Base-by-base conservation (phyloP, 148 eudicot genomes). In the Fagopyrum tataricum region DNA sequence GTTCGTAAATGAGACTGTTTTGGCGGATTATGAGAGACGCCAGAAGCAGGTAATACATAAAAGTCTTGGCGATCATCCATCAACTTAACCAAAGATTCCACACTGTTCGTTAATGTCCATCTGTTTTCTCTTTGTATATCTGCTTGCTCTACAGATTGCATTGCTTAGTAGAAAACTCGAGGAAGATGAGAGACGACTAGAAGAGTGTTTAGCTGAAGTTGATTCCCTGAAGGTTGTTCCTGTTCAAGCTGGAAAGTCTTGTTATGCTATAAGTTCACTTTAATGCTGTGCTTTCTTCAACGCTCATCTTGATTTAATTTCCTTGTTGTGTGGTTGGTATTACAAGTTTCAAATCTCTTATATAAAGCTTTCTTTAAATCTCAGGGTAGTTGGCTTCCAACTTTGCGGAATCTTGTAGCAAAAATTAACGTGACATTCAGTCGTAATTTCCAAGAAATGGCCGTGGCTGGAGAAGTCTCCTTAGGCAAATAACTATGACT, bases 401-500 rank as follows among this genome's bases (percentile, higher is more conserved):
- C 97, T 71, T 75, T 95, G 83, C 79, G 91, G 75, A 87, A 73
- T 77, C 96, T 95, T 81, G 97, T 95, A 64, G 53, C 82, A 62
- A 85, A 84, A 73, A 95, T 95, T 75, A 95, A 91, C 73, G 89
- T 83, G 78, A 91, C 97, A 39, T 95, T 95, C 75, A 82, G 99
- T 74, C 85, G 77, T 62, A 95, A 95, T 77, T 95, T 95, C 75
- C 93, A 86, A 81, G 93, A 95, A 80, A 95, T 95, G 99, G 99
- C 99, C 31, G 94, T 95, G 76, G 97, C 99, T 14, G 99, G 99
- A 75, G 99, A 95, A 86, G 99, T 95, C 72, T 85, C 85, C 53
- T 81, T 95, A 75, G 99, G 98, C 90, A 87, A 31, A 72, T 17
- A 20, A 76, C 31, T 15, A 37, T 14, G 15, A 31, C 41, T 39